Base-by-base conservation (phyloP, 345 rosid genomes). In the Syzygium grande region DNA sequence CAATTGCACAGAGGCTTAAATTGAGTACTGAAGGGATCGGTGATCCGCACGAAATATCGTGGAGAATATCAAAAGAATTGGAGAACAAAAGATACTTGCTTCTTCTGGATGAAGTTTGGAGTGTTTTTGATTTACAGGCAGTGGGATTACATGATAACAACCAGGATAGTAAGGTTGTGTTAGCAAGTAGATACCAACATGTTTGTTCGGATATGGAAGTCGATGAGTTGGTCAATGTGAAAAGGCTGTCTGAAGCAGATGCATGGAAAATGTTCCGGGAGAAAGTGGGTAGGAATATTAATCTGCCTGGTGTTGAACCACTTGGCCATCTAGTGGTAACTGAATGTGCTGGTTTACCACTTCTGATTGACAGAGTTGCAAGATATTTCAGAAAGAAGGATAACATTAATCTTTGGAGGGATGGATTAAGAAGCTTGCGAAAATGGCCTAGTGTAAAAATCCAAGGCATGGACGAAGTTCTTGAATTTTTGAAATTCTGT, bases 51-150 rank as follows among this genome's bases (percentile, higher is more conserved):
- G 91, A 87, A 78, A 52, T 90, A 86, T 88, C 91, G 1, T 84
- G 87, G 65, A 86, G 84, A 51, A 90, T 92, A 87, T 87, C 89
- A 0, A 86, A 89, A 46, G 90, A 92, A 87, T 77, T 92, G 88
- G 84, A 89, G n/a, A 14, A 55, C 80, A 90, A 86, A 61, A 89
- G 86, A 56, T 92, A 85, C 87, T 90, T 92, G 85, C 88, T 90
- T 52, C 89, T 92, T 83, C 46, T 92, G 87, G 92, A 92, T 87
- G 91, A 92, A 34, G 91, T 90, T 56, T 61, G 73, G 90, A 87
- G 68, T 21, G 3, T n/a, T 22, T 53, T 92, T 34, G 89, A 90
- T 49, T 63, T 90, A 73, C 80, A 83, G 51, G 87, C 56, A 6
- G 85, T 89, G 43, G 93, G 91, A 59, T 84, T 92, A 29, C 87